Percentiles rank a stretch among this genome's conserved stretches.
These are phyloP conservation scores for Aspergillus fijiensis DNA, from an alignment of 2,329 filamentous ascomycete genomes.

Conservation along the genomic window DNA sequence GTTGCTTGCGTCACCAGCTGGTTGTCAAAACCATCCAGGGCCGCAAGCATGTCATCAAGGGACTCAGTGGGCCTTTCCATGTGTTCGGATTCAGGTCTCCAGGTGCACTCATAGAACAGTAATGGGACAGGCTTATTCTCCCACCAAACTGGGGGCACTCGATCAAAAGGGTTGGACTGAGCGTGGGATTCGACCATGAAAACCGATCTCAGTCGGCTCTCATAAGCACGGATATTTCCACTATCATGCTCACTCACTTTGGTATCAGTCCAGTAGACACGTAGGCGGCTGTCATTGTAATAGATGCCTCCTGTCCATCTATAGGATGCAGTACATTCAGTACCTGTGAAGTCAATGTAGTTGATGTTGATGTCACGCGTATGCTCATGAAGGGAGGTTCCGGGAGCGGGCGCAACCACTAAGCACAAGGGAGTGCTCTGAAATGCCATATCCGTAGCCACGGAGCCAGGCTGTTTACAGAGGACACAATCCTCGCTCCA, in stretches of 20 bases:
- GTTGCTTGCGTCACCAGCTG: background rate
- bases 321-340: slow-evolving; percentile 26
- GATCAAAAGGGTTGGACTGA: slow-evolving; percentile 14
- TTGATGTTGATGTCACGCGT: slow-evolving; percentile 27
- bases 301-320: slow-evolving; percentile 43
- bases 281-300: slow-evolving; percentile 18
- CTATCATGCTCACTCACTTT: slow-evolving; percentile 26
- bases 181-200: slow-evolving; percentile 29
- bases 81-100: slow-evolving; percentile 24
- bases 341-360: slow-evolving; percentile 22
- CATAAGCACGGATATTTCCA: slow-evolving; percentile 31
- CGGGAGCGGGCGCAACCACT: slow-evolving; percentile 22
- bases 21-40: background rate
- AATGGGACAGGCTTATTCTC: slow-evolving; percentile 23
- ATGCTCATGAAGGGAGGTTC: slow-evolving; percentile 20
- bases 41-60: slow-evolving; percentile 15
- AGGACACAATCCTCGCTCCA: slow-evolving; percentile 1
- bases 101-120: slow-evolving; percentile 37
- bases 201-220: slow-evolving; percentile 27
- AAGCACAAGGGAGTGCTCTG: slow-evolving; percentile 32
- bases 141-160: slow-evolving; percentile 30
- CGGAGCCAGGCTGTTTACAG: slow-evolving; percentile 10
- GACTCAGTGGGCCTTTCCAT: slow-evolving; percentile 17
- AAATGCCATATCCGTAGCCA: slow-evolving; percentile 16
- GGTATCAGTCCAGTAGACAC: slow-evolving; percentile 35